Evolutionary conservation across 495 filamentous ascomycete genomes (phyloP).

Genomic region (Oidiodendron maius): DNA sequence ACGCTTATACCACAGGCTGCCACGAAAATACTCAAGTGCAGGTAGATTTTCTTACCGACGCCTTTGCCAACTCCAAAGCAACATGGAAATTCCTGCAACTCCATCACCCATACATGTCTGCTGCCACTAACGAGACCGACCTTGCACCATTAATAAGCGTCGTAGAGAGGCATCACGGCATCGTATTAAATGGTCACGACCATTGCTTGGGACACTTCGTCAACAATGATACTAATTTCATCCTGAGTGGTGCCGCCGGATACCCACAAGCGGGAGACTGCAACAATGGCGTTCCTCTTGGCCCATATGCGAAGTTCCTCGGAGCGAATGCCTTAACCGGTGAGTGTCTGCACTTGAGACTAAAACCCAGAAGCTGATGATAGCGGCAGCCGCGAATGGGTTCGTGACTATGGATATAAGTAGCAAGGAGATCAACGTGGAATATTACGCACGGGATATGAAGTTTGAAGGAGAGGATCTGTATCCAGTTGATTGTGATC

Average conservation of each 20-base stretch:
- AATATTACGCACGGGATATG: slow-evolving; percentile 5
- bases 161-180: neutral
- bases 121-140: neutral
- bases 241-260: slow-evolving; percentile 5
- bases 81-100: slow-evolving; percentile 7
- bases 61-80: slow-evolving; percentile 7
- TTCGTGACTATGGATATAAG: slow-evolving; percentile 7
- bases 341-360: neutral
- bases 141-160: neutral
- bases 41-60: neutral
- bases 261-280: slow-evolving; percentile 8
- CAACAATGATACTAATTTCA: slow-evolving; percentile 7
- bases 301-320: slow-evolving; percentile 1
- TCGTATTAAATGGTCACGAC: slow-evolving; percentile 8
- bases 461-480: slow-evolving; percentile 3
- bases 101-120: slow-evolving; percentile 1
- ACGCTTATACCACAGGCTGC: slow-evolving; percentile 1
- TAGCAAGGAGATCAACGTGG: slow-evolving; percentile 1
- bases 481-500: slow-evolving; percentile 5
- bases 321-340: slow-evolving; percentile 4
- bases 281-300: slow-evolving; percentile 3
- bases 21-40: slow-evolving; percentile 1
- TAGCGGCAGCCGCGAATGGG: slow-evolving; percentile 2
- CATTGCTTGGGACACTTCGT: slow-evolving; percentile 5
- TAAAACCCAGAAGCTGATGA: neutral